Evolutionary conservation across 768 basidiomycete genomes (phyloP).

Genomic region (Aureoboletus auriporus): DNA sequence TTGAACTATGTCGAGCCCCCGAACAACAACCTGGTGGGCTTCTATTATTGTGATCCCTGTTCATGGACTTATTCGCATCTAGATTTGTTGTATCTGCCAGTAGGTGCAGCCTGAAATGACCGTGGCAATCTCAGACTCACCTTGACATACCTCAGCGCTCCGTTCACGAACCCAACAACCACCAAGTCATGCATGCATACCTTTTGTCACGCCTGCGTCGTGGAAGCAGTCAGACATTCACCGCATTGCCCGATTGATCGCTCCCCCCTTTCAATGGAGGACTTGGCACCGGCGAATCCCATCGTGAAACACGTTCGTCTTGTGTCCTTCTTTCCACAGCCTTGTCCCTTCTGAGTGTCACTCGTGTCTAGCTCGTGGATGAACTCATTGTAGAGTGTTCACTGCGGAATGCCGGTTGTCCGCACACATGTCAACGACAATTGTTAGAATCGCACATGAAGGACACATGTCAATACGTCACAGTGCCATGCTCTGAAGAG

Average conservation of each 20-base stretch:
- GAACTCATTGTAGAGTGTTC: slow-evolving; percentile 76
- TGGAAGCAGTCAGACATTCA: slow-evolving; percentile 61
- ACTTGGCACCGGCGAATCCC: slow-evolving; percentile 64
- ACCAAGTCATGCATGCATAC: slow-evolving; percentile 78
- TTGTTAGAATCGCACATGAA: slow-evolving; percentile 58
- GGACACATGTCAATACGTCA: slow-evolving; percentile 55
- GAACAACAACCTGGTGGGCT: slow-evolving; percentile 64
- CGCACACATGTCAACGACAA: slow-evolving; percentile 62
- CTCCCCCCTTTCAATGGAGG: slow-evolving; percentile 52
- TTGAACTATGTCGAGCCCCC: slow-evolving; percentile 55
- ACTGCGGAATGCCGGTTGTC: slow-evolving; percentile 56
- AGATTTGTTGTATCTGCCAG: slow-evolving; percentile 82
- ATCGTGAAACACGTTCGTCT: slow-evolving; percentile 57
- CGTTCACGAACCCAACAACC: slow-evolving; percentile 74
- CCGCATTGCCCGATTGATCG: slow-evolving; percentile 84
- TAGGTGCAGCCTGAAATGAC: slow-evolving; percentile 21
- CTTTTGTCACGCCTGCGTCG: slow-evolving; percentile 81
- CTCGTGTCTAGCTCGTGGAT: slow-evolving; percentile 62
- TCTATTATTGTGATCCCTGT: neutral
- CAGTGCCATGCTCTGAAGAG: slow-evolving; percentile 46
- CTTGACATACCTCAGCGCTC: slow-evolving; percentile 39
- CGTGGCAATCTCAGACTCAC: slow-evolving; percentile 7
- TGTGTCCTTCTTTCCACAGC: slow-evolving; percentile 1
- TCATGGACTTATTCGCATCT: slow-evolving; percentile 3
- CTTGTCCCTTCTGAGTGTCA: slow-evolving; percentile 2